Evolutionary conservation across 139 green algal species (phyloP).

Genomic region (Mesotaenium endlicherianum): DNA sequence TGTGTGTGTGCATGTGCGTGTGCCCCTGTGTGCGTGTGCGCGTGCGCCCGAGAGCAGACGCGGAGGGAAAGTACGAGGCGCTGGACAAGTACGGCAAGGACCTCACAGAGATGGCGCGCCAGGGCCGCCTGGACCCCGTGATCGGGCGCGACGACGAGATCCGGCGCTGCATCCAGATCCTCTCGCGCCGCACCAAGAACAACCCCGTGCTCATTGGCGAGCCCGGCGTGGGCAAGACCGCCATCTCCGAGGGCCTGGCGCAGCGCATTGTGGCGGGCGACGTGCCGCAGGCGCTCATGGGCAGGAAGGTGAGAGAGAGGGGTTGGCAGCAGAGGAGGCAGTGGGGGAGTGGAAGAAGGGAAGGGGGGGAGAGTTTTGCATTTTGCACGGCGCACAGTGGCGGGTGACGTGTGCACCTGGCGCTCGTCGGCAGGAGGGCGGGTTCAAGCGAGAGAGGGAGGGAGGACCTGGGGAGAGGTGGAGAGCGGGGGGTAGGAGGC

Average conservation of each 20-base stretch:
- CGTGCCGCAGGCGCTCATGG: conserved; percentile 79
- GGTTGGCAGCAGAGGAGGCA: too few relatives aligned
- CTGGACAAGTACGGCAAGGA: conserved; percentile 90
- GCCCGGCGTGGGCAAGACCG: conserved; percentile 70
- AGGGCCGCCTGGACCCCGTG: conserved; percentile 88
- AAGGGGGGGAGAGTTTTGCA: too few relatives aligned
- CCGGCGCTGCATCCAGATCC: conserved; percentile 70
- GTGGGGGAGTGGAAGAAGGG: too few relatives aligned
- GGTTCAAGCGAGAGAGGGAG: too few relatives aligned
- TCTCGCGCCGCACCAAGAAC: conserved; percentile 91
- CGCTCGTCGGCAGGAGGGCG: too few relatives aligned
- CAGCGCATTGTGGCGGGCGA: conserved; percentile 94
- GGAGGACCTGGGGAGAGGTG: too few relatives aligned
- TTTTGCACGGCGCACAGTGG: too few relatives aligned
- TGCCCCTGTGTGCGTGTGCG: neutral
- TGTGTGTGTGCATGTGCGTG: too few relatives aligned
- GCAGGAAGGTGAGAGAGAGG: conserved; percentile 32
- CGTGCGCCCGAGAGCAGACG: conserved; percentile 57
- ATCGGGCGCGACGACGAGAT: conserved; percentile 90
- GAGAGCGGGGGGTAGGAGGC: too few relatives aligned
- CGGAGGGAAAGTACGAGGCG: conserved; percentile 97
- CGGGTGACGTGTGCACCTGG: too few relatives aligned
- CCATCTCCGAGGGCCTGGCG: conserved; percentile 69
- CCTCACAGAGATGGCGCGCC: conserved; percentile 80
- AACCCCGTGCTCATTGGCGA: conserved; percentile 97